phyloP scores from a whole-genome alignment of 1,284 basidiomycete genomes.

The Malassezia vespertilionis region DNA sequence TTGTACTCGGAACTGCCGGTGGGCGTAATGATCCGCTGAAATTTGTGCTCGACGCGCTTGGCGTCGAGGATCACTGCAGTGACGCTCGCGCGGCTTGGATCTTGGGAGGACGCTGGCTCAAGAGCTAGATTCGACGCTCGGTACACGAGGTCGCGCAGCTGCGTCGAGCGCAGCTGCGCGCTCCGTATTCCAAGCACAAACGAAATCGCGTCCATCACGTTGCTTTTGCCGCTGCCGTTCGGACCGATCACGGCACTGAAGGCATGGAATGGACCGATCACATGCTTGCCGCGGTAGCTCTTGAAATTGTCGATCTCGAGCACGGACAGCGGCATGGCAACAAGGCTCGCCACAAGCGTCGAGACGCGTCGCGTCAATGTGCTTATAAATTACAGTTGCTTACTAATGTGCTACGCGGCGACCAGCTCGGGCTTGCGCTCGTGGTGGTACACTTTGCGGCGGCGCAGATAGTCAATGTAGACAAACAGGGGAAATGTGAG shows the following conservation, averaged over 20 bases:
- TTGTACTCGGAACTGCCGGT: constrained; percentile 59
- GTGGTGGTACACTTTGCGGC: background rate
- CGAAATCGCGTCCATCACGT: constrained; percentile 99
- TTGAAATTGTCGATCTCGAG: constrained; percentile 48
- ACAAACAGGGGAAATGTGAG: constrained; percentile 37
- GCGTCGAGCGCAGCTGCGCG: constrained; percentile 78
- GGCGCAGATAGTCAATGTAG: constrained; percentile 19
- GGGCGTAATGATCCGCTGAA: constrained; percentile 73
- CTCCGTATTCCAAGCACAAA: constrained; percentile 95
- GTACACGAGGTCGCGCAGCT: constrained; percentile 89
- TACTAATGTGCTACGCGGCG: no score
- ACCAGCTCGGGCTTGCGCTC: no score
- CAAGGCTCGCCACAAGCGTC: background rate
- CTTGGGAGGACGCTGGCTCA: constrained; percentile 25
- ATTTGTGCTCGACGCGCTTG: constrained; percentile 69
- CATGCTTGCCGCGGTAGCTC: constrained; percentile 68
- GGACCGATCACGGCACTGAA: constrained; percentile 92
- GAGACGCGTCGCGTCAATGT: background rate
- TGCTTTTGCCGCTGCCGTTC: constrained; percentile 97
- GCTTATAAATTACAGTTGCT: no score
- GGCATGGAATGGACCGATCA: constrained; percentile 77
- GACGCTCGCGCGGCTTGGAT: constrained; percentile 82
- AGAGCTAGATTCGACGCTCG: constrained; percentile 49
- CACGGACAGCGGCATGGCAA: constrained; percentile 37
- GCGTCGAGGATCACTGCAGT: constrained; percentile 75